Evolutionary conservation across 2,329 filamentous ascomycete species (phyloP), one percentile per base, ranked within the genome.

Genomic region (Acarospora socialis): DNA sequence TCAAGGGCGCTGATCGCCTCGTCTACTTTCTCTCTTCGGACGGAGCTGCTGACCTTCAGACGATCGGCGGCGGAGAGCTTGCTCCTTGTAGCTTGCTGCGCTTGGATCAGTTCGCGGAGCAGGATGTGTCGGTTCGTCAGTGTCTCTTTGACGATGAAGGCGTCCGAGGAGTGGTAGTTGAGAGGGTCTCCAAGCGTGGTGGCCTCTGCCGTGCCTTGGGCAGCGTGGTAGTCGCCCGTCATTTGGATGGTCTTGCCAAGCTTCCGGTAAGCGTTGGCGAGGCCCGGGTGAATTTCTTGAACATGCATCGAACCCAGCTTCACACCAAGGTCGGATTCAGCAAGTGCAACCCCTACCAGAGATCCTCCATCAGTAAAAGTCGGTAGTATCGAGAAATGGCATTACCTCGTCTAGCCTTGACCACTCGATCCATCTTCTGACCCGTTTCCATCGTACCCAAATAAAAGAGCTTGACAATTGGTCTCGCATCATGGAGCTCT

Each of bases 111-210:
- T 50, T 98, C 90, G 37, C 90, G 83, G 25, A 93, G 78, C 13
- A 98, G 70, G 40, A 98, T 93, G 58, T 98, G 90, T 8, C 90
- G 81, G 60, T 98, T 98, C 3, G 90, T 98, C 41, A 98, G 69
- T 7, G 86, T 93, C 53, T 98, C 90, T 57, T 98, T 98, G 44
- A 95, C 90, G 46, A 95, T 92, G 52, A 94, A 92, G 26, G 90
- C 82, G 55, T 98, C 90, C 35, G 82, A 77, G 26, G 84, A 93
- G 58, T 95, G 84, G 52, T 95, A 94, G 47, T 86, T 81, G 40
- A 98, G 74, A 7, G 90, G 82, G 46, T 98, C 90, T 27, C 83
- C 84, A 30, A 98, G 69, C 1, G 87, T 94, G 6, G 87, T 92
- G 6, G 90, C 90, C 61, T 98, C 87, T 10, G 84, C 86, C 2